Evolutionary conservation across 2,329 filamentous ascomycete species (phyloP).

Genomic region (Dendrostoma leiphaemia): DNA sequence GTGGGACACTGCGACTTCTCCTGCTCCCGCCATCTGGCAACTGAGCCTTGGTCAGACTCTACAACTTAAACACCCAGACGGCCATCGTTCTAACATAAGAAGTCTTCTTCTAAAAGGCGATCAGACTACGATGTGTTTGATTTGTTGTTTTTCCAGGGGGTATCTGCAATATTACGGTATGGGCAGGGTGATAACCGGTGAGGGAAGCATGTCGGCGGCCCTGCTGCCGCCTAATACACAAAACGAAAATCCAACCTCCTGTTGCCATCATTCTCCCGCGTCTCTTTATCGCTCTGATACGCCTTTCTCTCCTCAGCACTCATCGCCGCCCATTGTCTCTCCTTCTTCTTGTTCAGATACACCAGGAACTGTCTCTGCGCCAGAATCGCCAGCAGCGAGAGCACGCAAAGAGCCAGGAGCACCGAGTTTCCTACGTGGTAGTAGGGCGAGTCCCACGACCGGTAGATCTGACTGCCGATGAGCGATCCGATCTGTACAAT

Average conservation of each 20-base stretch:
- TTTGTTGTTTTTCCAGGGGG: too few species aligned
- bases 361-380: constrained; percentile 43
- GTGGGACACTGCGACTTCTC: too few species aligned
- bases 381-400: constrained; percentile 49
- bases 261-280: constrained; percentile 46
- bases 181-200: too few species aligned
- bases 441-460: constrained; percentile 49
- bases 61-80: too few species aligned
- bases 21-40: too few species aligned
- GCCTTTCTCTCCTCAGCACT: constrained; percentile 39
- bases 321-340: constrained; percentile 44
- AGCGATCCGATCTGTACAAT: constrained; percentile 45
- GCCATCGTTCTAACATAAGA: too few species aligned
- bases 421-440: constrained; percentile 59
- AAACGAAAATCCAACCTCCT: constrained; percentile 52
- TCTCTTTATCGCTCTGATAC: constrained; percentile 44
- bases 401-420: constrained; percentile 49
- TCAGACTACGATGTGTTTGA: too few species aligned
- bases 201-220: neutral
- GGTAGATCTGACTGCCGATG: constrained; percentile 47
- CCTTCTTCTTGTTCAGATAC: constrained; percentile 47
- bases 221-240: constrained; percentile 30
- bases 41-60: too few species aligned
- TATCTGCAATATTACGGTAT: too few species aligned
- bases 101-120: too few species aligned